Percentiles rank a stretch among this genome's conserved stretches.
phyloP scores from a whole-genome alignment of 2,329 filamentous ascomycete genomes.

The Beauveria caledonica region DNA sequence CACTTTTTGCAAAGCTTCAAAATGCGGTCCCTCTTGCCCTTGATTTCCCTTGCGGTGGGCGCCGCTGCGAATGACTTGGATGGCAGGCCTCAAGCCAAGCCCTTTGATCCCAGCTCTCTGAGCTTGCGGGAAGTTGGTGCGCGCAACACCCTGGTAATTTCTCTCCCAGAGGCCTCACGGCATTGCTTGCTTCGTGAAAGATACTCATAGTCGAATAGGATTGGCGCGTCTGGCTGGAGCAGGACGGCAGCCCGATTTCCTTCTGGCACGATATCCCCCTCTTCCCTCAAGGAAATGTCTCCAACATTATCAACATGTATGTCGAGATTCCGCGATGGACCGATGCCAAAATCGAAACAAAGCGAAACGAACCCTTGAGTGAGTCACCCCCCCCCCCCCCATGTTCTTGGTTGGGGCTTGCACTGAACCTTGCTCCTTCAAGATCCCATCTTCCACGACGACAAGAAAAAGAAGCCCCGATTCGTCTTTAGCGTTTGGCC shows the following conservation, averaged over 20 bases:
- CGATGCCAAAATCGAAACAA: slow-evolving; percentile 32
- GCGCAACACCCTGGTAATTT: slow-evolving; percentile 28
- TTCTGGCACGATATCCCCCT: slow-evolving; percentile 35
- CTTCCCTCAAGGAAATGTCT: slow-evolving; percentile 27
- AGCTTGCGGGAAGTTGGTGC: slow-evolving; percentile 28
- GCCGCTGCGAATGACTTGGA: slow-evolving; percentile 5
- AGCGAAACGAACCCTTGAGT: slow-evolving; percentile 32
- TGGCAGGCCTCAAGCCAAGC: background rate
- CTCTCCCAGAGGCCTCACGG: background rate
- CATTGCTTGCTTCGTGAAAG: background rate
- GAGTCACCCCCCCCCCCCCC: background rate
- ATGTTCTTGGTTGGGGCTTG: no score
- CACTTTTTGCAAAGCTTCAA: background rate
- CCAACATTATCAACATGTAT: slow-evolving; percentile 29
- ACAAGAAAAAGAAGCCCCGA: slow-evolving; percentile 26
- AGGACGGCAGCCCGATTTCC: slow-evolving; percentile 31
- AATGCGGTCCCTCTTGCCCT: slow-evolving; percentile 1
- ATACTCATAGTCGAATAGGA: slow-evolving; percentile 19
- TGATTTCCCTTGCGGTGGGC: slow-evolving; percentile 13
- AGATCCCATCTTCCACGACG: slow-evolving; percentile 36
- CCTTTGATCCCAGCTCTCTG: slow-evolving; percentile 22
- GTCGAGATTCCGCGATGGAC: slow-evolving; percentile 36
- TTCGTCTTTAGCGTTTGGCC: slow-evolving; percentile 36
- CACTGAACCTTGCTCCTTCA: background rate
- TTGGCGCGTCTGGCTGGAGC: slow-evolving; percentile 33